Percentiles rank a stretch among this genome's conserved stretches.
Conservation (phyloP, 176 grass and related monocot species). For the Chrysopogon serrulatus region DNA sequence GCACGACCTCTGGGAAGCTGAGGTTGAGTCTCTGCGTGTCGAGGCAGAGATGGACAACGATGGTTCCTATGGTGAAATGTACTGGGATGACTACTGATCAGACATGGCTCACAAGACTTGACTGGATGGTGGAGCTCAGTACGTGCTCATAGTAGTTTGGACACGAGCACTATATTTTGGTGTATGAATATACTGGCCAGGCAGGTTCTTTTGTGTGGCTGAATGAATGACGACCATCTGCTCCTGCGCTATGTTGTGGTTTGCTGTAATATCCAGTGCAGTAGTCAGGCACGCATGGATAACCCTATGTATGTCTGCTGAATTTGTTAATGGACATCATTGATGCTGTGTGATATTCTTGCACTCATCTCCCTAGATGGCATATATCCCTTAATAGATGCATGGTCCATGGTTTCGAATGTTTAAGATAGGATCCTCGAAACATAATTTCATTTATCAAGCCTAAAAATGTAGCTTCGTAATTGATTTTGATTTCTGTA, state of each 20-base stretch:
- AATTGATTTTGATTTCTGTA: no score
- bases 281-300: not conserved
- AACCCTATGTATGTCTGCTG: not conserved
- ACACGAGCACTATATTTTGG: not conserved
- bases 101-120: not conserved
- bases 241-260: no score
- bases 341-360: not conserved
- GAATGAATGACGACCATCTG: no score
- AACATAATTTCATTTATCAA: not conserved
- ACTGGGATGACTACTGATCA: not conserved
- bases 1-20: not conserved
- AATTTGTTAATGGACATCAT: not conserved
- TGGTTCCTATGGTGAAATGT: not conserved
- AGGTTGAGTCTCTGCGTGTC: not conserved
- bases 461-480: no score
- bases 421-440: not conserved
- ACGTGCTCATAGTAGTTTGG: not conserved
- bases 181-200: not conserved
- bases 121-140: not conserved
- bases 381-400: not conserved
- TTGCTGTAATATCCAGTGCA: not conserved
- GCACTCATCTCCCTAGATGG: no score
- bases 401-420: not conserved
- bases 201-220: not conserved
- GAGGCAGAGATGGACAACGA: not conserved